Evolutionary conservation across 1,284 basidiomycete species (phyloP).

Genomic region (Apiotrichum gracile): DNA sequence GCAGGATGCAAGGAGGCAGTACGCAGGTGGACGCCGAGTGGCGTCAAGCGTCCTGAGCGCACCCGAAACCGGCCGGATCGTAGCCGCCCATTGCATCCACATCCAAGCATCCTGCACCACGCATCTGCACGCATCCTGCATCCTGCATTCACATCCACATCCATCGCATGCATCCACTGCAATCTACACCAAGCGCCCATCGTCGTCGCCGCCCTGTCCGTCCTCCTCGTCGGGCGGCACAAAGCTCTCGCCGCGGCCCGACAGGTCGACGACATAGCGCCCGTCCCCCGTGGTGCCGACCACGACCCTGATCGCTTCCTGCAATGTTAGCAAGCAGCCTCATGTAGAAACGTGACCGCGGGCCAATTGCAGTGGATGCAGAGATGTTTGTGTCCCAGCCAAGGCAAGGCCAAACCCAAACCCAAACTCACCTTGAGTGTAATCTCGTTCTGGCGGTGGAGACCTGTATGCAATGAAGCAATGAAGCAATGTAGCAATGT

Average conservation of each 20-base stretch:
- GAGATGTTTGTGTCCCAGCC: no score
- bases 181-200: background rate
- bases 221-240: conserved; percentile 36
- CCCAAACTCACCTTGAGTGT: conserved; percentile 38
- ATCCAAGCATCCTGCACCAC: no score
- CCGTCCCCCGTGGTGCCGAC: conserved; percentile 16
- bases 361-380: no score
- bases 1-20: no score
- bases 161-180: background rate
- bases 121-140: no score
- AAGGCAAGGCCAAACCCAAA: no score
- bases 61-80: no score
- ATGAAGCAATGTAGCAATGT: background rate
- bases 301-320: conserved; percentile 4
- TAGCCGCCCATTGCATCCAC: no score
- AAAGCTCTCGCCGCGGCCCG: conserved; percentile 43
- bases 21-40: no score
- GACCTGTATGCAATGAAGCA: conserved; percentile 22
- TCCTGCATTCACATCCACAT: background rate
- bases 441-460: conserved; percentile 46
- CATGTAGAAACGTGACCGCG: no score
- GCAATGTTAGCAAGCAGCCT: background rate
- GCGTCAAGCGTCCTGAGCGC: no score
- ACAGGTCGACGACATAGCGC: conserved; percentile 32
- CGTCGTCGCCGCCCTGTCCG: conserved; percentile 16